Evolutionary conservation across 2,329 filamentous ascomycete species (phyloP), one percentile per base, ranked within the genome.

Genomic region (Seiridium unicorne): DNA sequence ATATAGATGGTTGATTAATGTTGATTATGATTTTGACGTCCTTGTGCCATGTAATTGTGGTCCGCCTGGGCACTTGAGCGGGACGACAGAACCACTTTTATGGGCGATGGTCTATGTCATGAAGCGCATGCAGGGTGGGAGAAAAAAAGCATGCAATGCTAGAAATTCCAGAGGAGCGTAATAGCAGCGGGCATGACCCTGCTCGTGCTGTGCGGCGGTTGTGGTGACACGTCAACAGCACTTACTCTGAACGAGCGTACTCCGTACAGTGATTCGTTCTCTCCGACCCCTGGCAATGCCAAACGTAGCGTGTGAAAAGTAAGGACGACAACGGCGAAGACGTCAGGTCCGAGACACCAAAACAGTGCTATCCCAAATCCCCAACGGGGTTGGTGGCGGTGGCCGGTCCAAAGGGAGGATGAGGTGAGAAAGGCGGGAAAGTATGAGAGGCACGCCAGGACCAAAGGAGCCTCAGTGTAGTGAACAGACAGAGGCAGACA

Each of bases 201-300:
- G 63, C 64, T 64, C 64, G 64, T 58, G 55, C 60, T 61, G 60
- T 59, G 59, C 61, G 58, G 62, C 63, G 57, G 59, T 65, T 64
- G 61, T 65, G 60, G 64, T 66, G 57, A 62, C 63, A 66, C 65
- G 61, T 65, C 60, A 64, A 64, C 47, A 62, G 60, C 60, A 58
- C 58, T 49, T 42, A 58, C 60, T 64, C 61, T 62, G 58, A 59
- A 60, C 64, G 57, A 60, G 18, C 44, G 53, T 48, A 58, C 18
- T 26, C 18, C 18, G 18, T 26, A 53, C 13, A 59, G n/a, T 48
- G 51, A 62, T 60, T 62, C 63, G 61, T 51, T 51, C 48, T 57
- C 60, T 63, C 61, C 42, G 58, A 55, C 54, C 54, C 44, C 38
- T 36, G 38, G 36, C 18, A 38, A 44, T 55, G 51, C 36, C 51